These are phyloP conservation scores for Macrophomina tecta DNA, from an alignment of 2,329 filamentous ascomycete species.

Conservation along the genomic window DNA sequence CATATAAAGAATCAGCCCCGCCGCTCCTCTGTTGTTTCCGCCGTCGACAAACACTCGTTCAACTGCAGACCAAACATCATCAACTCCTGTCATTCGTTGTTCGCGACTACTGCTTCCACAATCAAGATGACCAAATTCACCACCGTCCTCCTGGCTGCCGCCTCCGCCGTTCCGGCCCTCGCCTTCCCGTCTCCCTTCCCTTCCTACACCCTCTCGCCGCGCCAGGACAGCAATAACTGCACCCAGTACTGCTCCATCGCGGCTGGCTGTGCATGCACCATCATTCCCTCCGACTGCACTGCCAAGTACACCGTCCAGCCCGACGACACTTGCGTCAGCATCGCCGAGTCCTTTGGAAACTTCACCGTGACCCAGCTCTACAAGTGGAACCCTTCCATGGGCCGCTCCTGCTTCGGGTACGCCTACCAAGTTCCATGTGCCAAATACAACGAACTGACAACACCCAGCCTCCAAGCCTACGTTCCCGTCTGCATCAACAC, in stretches of 20 bases:
- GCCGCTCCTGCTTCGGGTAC: slow-evolving; percentile 6
- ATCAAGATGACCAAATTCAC: slow-evolving; percentile 16
- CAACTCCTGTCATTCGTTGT: background rate
- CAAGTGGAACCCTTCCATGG: slow-evolving; percentile 42
- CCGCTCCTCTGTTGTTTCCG: background rate
- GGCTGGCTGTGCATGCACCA: slow-evolving; percentile 35
- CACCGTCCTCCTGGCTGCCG: slow-evolving; percentile 1
- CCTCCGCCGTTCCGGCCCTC: slow-evolving; percentile 4
- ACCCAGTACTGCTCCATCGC: slow-evolving; percentile 34
- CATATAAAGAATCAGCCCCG: background rate
- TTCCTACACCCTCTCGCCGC: slow-evolving; percentile 3
- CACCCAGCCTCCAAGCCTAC: slow-evolving; percentile 37
- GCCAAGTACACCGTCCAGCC: slow-evolving; percentile 38
- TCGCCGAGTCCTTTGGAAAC: slow-evolving; percentile 40
- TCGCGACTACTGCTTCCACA: background rate
- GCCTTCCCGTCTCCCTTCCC: slow-evolving; percentile 17
- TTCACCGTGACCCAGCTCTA: slow-evolving; percentile 44
- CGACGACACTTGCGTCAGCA: slow-evolving; percentile 40
- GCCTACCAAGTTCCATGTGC: too few relatives aligned
- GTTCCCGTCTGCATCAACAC: slow-evolving; percentile 42
- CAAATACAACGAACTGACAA: background rate
- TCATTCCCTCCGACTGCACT: slow-evolving; percentile 36
- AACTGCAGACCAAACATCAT: background rate
- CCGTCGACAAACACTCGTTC: background rate
- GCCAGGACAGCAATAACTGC: slow-evolving; percentile 22